Evolutionary conservation across 75 land plant species (phyloP).

Genomic region (Pseudotsuga menziesii): DNA sequence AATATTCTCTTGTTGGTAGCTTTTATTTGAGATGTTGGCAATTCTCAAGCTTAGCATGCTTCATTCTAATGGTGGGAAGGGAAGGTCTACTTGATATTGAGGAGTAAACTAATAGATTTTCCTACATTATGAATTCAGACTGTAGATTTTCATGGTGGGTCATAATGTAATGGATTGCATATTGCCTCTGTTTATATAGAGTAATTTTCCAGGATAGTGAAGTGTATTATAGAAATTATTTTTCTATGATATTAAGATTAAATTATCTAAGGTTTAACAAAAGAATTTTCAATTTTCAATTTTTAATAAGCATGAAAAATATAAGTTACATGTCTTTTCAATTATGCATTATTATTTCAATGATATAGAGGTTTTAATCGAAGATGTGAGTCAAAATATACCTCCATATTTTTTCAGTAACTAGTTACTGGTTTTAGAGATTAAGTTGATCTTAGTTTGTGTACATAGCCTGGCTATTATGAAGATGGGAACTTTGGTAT

Average conservation of each 20-base stretch:
- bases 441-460: neutral
- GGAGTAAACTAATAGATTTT: neutral
- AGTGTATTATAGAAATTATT: neutral
- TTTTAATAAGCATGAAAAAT: no score
- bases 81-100: neutral
- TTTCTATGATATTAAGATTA: neutral
- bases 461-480: slow-evolving; percentile 95
- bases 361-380: neutral
- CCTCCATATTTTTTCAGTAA: no score
- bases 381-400: no score
- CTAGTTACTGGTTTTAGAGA: no score
- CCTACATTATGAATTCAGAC: no score
- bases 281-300: neutral
- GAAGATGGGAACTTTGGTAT: slow-evolving; percentile 98
- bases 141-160: no score
- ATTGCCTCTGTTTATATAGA: no score
- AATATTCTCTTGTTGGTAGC: neutral
- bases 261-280: neutral
- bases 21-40: neutral
- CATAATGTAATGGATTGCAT: no score
- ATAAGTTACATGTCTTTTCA: neutral
- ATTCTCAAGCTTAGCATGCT: neutral
- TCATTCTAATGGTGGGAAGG: neutral
- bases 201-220: no score
- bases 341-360: neutral